phyloP scores from a whole-genome alignment of 306 rosid species.

The Lagenaria siceraria region DNA sequence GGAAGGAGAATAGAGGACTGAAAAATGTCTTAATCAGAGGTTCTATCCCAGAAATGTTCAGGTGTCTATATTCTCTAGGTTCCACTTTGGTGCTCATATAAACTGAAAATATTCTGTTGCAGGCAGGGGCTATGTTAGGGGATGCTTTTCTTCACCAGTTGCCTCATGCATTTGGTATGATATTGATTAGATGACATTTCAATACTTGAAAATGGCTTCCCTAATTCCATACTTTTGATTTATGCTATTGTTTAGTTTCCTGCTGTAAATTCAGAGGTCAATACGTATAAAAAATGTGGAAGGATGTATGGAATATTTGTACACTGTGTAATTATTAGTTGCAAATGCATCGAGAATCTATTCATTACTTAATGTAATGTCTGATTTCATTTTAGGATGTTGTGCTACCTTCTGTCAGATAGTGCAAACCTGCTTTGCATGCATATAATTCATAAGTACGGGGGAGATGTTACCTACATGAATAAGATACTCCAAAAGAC shows the following conservation, averaged over 20 bases:
- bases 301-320: not conserved
- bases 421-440: not conserved
- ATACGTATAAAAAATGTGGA: not conserved
- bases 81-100: not conserved
- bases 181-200: constrained; percentile 6
- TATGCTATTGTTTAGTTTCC: not conserved
- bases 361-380: not conserved
- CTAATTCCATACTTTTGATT: not conserved
- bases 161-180: constrained; percentile 94
- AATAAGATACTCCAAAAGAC: too few relatives aligned
- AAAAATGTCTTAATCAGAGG: not conserved
- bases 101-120: constrained; percentile 12
- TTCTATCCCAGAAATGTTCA: not conserved
- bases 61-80: not conserved
- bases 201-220: not conserved
- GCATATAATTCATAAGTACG: not conserved
- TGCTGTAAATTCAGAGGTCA: not conserved
- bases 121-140: constrained; percentile 99
- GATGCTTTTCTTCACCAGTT: constrained; percentile 98
- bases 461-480: too few relatives aligned
- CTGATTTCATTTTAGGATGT: too few relatives aligned
- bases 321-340: not conserved
- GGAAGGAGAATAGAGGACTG: not conserved
- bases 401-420: too few relatives aligned
- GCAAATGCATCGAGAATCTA: not conserved